phyloP scores from a whole-genome alignment of 176 grass and related monocot genomes.

The Musa troglodytarum region DNA sequence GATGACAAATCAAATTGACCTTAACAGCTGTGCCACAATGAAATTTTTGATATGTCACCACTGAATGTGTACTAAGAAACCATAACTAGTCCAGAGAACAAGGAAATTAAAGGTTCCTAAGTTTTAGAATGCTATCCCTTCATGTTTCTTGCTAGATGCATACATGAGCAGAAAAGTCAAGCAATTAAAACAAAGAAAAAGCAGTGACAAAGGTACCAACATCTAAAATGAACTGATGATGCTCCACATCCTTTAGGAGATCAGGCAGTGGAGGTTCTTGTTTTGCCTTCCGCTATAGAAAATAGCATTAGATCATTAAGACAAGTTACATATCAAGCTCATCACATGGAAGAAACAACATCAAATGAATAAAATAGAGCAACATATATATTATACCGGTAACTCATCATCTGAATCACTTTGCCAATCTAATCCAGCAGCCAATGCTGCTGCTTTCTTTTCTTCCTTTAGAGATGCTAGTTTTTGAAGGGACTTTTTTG shows the following conservation, averaged over 20 bases:
- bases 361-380: background rate
- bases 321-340: background rate
- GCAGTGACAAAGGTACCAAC: slow-evolving; percentile 30
- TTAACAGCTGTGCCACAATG: too few relatives aligned
- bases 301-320: slow-evolving; percentile 6
- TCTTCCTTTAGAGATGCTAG: slow-evolving; percentile 57
- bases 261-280: slow-evolving; percentile 69
- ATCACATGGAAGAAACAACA: background rate
- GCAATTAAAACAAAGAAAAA: background rate
- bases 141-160: background rate
- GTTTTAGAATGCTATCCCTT: too few relatives aligned
- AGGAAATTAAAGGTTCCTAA: too few relatives aligned
- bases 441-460: slow-evolving; percentile 30
- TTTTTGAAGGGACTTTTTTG: slow-evolving; percentile 72
- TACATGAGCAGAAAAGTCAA: background rate
- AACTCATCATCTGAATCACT: slow-evolving; percentile 40
- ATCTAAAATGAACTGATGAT: slow-evolving; percentile 64
- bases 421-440: slow-evolving; percentile 43
- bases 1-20: too few relatives aligned
- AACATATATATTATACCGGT: slow-evolving; percentile 15
- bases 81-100: too few relatives aligned
- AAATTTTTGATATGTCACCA: too few relatives aligned
- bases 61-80: too few relatives aligned
- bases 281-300: slow-evolving; percentile 45
- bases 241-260: slow-evolving; percentile 50